Evolutionary conservation across 2,329 filamentous ascomycete species (phyloP), one percentile per base, ranked within the genome.

Genomic region (Dissoconium aciculare): DNA sequence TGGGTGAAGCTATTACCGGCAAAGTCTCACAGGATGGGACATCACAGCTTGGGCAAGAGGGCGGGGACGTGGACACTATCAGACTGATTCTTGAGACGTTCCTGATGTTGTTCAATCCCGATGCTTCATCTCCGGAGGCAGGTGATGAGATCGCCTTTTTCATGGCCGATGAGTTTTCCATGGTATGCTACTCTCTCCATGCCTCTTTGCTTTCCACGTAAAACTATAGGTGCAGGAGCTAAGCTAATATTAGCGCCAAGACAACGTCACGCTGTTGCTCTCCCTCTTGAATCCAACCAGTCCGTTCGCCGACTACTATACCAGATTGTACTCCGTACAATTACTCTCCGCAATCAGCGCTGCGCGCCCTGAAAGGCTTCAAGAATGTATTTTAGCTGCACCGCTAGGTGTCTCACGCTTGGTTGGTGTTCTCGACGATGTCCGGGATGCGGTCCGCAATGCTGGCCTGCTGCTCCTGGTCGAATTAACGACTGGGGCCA

Each of bases 131-230:
- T 49, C 64, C 83, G 17, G 87, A 95, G 66, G 83, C 87, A 32
- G 93, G 87, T 10, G 87, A 95, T 42, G 89, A 98, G 57, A 91
- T 98, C 46, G 79, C 79, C 11, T 64, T 95, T 15, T 98, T 89
- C 84, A 67, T 98, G 36, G 89, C 89, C 32, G 89, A 98, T 58
- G 87, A 95, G 56, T 98, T 98, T 54, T 94, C 89, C 17, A 85
- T 93, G 65, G 72, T 76, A 63, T 42, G 58, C 50, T 15, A 24
- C 24, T 15, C 24, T 21, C 24, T 5, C 16, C 17, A n/a, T n/a
- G n/a, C n/a, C n/a, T n/a, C n/a, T n/a, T n/a, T n/a, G n/a, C n/a
- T n/a, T n/a, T n/a, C n/a, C n/a, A 30, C 27, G 11, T 14, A 10
- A 12, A 27, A 27, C 17, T 24, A 16, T 32, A 27, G 32, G 37